A percentile compares a stretch with the other conserved stretches of the same genome.
Conservation (phyloP, 2,329 filamentous ascomycete genomes). For the Ilyonectria destructans region DNA sequence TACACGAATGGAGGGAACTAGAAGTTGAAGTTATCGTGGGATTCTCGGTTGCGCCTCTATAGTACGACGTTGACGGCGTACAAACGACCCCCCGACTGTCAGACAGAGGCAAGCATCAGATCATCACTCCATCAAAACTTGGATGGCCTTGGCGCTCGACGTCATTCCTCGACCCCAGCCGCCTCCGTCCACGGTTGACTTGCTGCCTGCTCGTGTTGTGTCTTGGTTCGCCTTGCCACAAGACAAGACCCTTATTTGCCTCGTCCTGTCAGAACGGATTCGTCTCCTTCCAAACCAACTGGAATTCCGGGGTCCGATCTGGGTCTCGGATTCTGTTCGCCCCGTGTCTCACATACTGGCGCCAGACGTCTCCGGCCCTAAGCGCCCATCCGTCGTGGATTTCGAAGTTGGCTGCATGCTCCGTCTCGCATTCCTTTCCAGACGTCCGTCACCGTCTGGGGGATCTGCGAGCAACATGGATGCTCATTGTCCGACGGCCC, state of each 20-base stretch:
- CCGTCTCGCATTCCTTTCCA: conserved; percentile 20
- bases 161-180: conserved; percentile 37
- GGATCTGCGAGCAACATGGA: conserved; percentile 12
- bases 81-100: conserved; percentile 31
- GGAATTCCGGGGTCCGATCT: conserved; percentile 22
- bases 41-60: conserved; percentile 16
- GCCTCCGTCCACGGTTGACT: conserved; percentile 19
- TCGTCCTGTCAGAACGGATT: conserved; percentile 6
- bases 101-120: conserved; percentile 24
- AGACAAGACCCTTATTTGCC: conserved; percentile 28
- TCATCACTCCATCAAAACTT: conserved; percentile 26
- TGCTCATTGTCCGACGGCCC: background rate
- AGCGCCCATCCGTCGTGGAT: conserved; percentile 9
- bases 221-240: conserved; percentile 31
- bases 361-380: conserved; percentile 8
- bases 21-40: conserved; percentile 47
- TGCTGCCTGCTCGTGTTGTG: conserved; percentile 10
- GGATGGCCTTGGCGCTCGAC: conserved; percentile 30
- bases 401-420: conserved; percentile 6
- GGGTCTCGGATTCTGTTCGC: conserved; percentile 26
- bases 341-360: conserved; percentile 32
- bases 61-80: conserved; percentile 20
- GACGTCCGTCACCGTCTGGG: conserved; percentile 1
- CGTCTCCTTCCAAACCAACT: conserved; percentile 4
- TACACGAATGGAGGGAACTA: background rate